A percentile compares a stretch with the other conserved stretches of the same genome.
phyloP scores from a whole-genome alignment of 306 rosid species.

The Prinsepia uniflora region DNA sequence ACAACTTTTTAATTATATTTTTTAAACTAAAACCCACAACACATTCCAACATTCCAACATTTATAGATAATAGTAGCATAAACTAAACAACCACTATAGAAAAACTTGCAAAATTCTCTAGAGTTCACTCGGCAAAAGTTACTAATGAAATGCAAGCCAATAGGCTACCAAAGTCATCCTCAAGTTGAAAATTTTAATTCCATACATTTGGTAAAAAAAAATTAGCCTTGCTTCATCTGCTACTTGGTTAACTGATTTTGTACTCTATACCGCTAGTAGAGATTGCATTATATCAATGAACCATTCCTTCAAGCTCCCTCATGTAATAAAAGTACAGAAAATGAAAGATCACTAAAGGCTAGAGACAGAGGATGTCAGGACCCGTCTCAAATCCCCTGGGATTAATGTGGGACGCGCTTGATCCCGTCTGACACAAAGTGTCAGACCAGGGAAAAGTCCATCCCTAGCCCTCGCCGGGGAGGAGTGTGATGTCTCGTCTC shows the following conservation, averaged over 20 bases:
- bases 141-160: conserved; percentile 4
- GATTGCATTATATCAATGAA: neutral
- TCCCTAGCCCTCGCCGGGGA: no score
- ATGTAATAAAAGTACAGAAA: no score
- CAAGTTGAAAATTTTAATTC: neutral
- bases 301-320: neutral
- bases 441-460: no score
- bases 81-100: neutral
- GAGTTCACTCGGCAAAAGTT: neutral
- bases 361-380: no score
- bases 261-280: neutral
- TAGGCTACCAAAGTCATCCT: neutral
- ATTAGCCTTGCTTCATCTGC: neutral
- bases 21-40: neutral
- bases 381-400: no score
- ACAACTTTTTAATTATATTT: neutral
- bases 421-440: no score
- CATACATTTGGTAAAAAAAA: neutral
- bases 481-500: no score
- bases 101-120: neutral
- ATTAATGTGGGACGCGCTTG: no score
- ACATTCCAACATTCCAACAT: neutral
- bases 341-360: no score
- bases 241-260: neutral
- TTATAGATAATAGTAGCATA: neutral